Base-by-base conservation (phyloP, 257 asterid genomes). In the Solanum chaucha region DNA sequence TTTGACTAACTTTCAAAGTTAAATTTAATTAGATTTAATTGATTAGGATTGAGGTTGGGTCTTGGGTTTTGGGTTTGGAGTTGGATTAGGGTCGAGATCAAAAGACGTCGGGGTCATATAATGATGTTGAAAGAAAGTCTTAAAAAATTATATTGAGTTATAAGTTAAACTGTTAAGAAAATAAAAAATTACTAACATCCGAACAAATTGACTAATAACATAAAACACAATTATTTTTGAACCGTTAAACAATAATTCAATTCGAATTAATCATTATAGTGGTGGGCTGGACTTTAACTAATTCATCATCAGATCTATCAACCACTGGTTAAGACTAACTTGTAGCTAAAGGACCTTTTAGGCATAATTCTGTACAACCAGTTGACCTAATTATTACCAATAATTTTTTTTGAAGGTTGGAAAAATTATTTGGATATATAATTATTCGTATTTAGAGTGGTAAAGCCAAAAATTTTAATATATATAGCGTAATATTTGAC, bases 111-210 rank as follows among this genome's bases (percentile, higher is more conserved):
- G 8, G 5, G 5, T 59, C 12, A 8, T 59, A 59, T 9, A 20
- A 22, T 3, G 4, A 22, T 20, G 4, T 59, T 7, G n/a, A 22
- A 20, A 20, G 28, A 59, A 20, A 8, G 10, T 59, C 20, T 55
- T 22, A 5, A 20, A 22, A 59, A 8, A 8, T 59, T 8, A 59
- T 20, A 59, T 64, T 13, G 11, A 28, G 8, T 28, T 68, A 30
- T 28, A 5, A 8, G 0, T 68, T 28, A 28, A 26, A 30, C 1
- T 30, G 1, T 28, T 68, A 30, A 26, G 13, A 26, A 28, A 67
- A 14, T 12, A 0, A 11, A 3, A 26, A 67, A 67, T 0, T 0
- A 0, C 2, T 24, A 24, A 26, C 6, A 6, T 12, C 9, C 2
- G 2, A 68, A 68, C 5, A 3, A 6, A 26, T 67, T 2, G 1